Evolutionary conservation across 306 rosid genomes (phyloP).

Genomic region (Medicago arabica): DNA sequence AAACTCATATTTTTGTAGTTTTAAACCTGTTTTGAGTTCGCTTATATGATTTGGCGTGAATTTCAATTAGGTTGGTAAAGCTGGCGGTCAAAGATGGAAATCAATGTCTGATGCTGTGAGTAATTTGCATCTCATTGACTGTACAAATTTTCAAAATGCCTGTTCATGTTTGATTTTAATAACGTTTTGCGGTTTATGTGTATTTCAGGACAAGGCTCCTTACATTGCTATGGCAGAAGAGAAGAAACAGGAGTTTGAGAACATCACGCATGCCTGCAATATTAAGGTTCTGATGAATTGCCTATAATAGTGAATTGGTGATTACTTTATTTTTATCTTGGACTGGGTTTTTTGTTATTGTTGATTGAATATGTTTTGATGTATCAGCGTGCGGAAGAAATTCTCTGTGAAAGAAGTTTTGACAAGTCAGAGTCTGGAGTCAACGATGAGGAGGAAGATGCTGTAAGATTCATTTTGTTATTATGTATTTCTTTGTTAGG

Average conservation of each 20-base stretch:
- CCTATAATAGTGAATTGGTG: not conserved
- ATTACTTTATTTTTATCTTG: not conserved
- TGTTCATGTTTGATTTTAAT: not conserved
- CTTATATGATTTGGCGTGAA: not conserved
- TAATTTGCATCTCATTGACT: not conserved
- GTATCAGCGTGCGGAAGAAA: too few relatives aligned
- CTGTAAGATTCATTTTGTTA: not conserved
- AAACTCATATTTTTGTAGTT: not conserved
- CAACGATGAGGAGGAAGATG: not conserved
- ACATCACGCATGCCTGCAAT: not conserved
- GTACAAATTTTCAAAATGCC: not conserved
- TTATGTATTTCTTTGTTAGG: too few relatives aligned
- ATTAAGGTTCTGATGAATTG: too few relatives aligned
- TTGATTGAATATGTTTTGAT: too few relatives aligned
- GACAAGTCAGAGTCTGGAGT: not conserved
- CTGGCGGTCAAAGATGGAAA: conserved; percentile 75
- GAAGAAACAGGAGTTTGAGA: not conserved
- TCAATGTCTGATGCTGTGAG: conserved; percentile 79
- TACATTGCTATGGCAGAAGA: conserved; percentile 43
- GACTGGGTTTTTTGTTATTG: too few relatives aligned
- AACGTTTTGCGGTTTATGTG: not conserved
- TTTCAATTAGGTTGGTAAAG: conserved; percentile 66
- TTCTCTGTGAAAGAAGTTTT: too few relatives aligned
- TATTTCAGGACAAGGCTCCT: conserved; percentile 72
- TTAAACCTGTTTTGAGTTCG: not conserved